Percentiles rank a stretch among this genome's conserved stretches.
These are phyloP conservation scores for Wallemia hederae DNA, from an alignment of 1,284 basidiomycete genomes.

Conservation along the genomic window DNA sequence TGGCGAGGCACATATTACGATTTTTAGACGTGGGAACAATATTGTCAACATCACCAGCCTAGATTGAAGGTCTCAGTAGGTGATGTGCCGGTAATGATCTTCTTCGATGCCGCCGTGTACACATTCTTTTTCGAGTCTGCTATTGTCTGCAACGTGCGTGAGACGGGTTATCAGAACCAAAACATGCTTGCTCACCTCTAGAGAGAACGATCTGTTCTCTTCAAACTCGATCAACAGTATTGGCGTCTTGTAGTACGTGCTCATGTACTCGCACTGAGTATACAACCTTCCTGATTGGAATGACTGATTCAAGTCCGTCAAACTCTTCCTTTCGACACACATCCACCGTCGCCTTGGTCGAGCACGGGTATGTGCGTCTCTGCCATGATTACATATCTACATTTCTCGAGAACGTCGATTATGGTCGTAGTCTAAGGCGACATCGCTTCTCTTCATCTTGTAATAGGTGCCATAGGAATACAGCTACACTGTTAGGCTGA, in stretches of 20 bases:
- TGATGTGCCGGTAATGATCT: constrained; percentile 14
- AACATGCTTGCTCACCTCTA: constrained; percentile 28
- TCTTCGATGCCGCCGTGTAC: constrained; percentile 9
- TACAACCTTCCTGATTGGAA: constrained; percentile 86
- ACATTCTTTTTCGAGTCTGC: constrained; percentile 23
- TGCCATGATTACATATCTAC: no score
- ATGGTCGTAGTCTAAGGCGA: no score
- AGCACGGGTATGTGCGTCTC: no score
- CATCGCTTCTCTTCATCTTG: no score
- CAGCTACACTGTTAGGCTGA: no score
- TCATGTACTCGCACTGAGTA: constrained; percentile 92
- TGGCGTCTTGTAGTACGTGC: constrained; percentile 74
- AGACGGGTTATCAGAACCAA: neutral
- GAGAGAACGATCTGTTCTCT: constrained; percentile 76
- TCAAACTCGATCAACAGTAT: constrained; percentile 95
- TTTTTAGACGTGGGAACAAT: constrained; percentile 49
- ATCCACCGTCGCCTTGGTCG: no score
- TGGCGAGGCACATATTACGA: constrained; percentile 82
- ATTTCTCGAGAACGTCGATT: no score
- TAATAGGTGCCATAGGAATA: no score
- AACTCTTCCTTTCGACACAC: constrained; percentile 81
- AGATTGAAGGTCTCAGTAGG: constrained; percentile 28
- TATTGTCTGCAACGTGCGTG: constrained; percentile 19
- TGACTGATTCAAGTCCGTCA: constrained; percentile 66
- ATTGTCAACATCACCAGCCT: constrained; percentile 72